Evolutionary conservation across 1,284 basidiomycete genomes (phyloP), one percentile per base, ranked within the genome.

Genomic region (Irpex sp.): DNA sequence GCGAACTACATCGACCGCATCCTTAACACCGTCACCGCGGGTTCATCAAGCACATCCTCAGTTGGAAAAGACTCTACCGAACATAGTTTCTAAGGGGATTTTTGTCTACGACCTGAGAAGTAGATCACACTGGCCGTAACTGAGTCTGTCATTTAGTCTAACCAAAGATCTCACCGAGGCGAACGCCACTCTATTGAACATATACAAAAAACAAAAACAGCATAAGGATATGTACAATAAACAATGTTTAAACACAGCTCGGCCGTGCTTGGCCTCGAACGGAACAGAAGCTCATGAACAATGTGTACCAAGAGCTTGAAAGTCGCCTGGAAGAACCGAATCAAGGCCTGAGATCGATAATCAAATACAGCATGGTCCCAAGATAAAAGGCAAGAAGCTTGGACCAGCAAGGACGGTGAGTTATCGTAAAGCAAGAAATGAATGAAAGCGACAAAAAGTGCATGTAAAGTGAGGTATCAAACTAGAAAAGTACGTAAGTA

Each of bases 1-100:
- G 93, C 93, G 15, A 91, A 91, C 71, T 95, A 95, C 74, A 85
- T 94, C 64, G 93, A 96, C 77, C 80, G 88, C 57, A 91, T 93
- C 65, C 75, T 94, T 60, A 84, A 85, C 55, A 89, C 86, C 15
- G 81, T 96, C 55, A 91, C 93, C 9, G 92, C 91, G 11, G 92
- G 92, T 59, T 92, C 91, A 17, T 92, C 92, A 52, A 91, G 87
- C 70, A 94, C 93, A 2, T 92, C 89, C 44, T 85, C 91, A 15
- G 79, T 88, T 66, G 93, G 93, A 52, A 86, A 87, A 69, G 93
- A 92, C 74, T 94, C 92, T 9, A 95, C 93, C n/a, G 93, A 95
- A 75, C 85, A 93, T 70, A 78, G 81, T 4, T 94, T 94, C 78
- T 92, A 63, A 67, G 40, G 21, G 8, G 49, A 6, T 13, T 9